These are phyloP conservation scores for Fraxinus angustifolia DNA, from an alignment of 305 asterid species.

Conservation along the genomic window DNA sequence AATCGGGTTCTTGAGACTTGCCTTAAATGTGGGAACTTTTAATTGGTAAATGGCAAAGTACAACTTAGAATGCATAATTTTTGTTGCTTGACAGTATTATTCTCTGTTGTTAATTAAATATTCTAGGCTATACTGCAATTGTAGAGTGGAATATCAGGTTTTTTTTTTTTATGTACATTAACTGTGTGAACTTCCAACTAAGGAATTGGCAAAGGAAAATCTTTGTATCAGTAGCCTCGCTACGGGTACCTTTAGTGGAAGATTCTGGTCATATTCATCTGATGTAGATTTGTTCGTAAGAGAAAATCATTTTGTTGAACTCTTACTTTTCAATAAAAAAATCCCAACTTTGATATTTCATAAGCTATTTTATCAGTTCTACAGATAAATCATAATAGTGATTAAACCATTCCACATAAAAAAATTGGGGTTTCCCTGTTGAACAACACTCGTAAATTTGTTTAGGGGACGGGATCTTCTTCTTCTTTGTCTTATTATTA, in stretches of 20 bases:
- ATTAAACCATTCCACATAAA: background rate
- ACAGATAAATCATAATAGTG: background rate
- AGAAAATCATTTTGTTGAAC: background rate
- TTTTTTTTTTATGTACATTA: background rate
- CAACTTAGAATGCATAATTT: background rate
- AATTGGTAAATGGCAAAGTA: background rate
- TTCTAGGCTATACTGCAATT: background rate
- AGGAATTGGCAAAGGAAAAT: background rate
- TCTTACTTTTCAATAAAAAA: background rate
- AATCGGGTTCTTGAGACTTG: background rate
- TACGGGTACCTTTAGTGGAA: background rate
- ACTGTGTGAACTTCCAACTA: background rate
- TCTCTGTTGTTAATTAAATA: background rate
- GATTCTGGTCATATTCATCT: background rate
- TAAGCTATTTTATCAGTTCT: background rate
- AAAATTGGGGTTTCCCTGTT: background rate
- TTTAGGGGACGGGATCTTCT: background rate
- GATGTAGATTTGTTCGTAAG: background rate
- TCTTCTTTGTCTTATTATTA: background rate
- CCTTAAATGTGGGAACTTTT: background rate
- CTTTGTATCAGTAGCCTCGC: background rate
- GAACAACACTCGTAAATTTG: background rate
- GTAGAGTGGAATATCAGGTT: background rate
- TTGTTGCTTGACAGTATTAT: conserved; percentile 10
- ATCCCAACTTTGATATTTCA: background rate